These are phyloP conservation scores for Macadamia integrifolia DNA, from an alignment of 164 flowering plant genomes.

Conservation along the genomic window DNA sequence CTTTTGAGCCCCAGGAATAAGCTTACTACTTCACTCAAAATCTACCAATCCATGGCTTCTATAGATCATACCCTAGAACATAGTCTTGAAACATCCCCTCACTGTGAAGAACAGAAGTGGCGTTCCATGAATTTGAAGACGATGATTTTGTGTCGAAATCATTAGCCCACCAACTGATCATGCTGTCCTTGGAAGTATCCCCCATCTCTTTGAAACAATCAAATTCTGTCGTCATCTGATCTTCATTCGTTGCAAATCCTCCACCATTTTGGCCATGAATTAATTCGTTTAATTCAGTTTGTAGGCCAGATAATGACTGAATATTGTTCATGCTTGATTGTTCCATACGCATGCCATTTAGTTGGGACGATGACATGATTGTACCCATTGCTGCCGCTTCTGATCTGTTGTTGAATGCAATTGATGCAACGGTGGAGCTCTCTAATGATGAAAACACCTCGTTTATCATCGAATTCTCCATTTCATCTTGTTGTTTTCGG, in stretches of 20 bases:
- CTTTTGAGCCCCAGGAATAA: conserved; percentile 1
- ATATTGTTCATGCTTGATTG: conserved; percentile 6
- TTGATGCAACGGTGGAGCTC: neutral
- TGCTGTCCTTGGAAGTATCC: conserved; percentile 27
- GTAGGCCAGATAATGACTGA: conserved; percentile 25
- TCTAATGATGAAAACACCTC: conserved; percentile 15
- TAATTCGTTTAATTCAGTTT: conserved; percentile 43
- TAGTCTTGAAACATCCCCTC: conserved; percentile 52
- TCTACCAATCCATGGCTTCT: neutral
- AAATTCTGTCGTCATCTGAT: conserved; percentile 27
- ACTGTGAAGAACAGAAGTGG: conserved; percentile 31
- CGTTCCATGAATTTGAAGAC: conserved; percentile 64
- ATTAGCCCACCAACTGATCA: conserved; percentile 48
- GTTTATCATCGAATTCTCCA: conserved; percentile 19
- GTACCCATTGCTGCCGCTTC: conserved; percentile 1
- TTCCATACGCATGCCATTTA: conserved; percentile 2
- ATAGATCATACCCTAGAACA: conserved; percentile 38
- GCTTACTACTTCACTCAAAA: neutral
- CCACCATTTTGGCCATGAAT: conserved; percentile 25
- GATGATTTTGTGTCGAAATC: conserved; percentile 44
- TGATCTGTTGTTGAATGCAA: neutral
- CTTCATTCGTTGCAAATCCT: conserved; percentile 17
- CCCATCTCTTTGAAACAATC: conserved; percentile 46
- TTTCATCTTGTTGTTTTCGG: conserved; percentile 13
- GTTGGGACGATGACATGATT: neutral